These are phyloP conservation scores for Bjerkandera adusta DNA, from an alignment of 1,284 basidiomycete genomes.

Conservation along the genomic window DNA sequence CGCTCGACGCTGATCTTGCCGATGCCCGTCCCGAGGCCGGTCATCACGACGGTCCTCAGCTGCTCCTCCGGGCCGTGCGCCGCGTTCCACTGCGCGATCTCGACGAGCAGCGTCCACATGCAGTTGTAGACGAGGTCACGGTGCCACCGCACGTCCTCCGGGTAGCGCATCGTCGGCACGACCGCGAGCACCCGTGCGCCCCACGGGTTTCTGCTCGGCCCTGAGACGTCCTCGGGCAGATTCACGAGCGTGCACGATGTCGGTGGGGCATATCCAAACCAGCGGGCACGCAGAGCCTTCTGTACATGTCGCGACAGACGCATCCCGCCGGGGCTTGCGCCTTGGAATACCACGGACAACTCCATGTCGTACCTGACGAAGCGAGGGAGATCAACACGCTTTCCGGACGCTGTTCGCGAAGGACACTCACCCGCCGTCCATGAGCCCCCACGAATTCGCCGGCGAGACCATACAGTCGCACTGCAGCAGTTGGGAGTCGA, in stretches of 20 bases:
- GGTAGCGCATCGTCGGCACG: slow-evolving; percentile 28
- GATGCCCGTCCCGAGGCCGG: slow-evolving; percentile 21
- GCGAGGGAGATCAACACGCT: not conserved
- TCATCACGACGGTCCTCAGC: slow-evolving; percentile 19
- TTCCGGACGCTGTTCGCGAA: not conserved
- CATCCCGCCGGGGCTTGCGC: slow-evolving; percentile 3
- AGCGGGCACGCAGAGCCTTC: slow-evolving; percentile 20
- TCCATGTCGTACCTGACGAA: slow-evolving; percentile 19
- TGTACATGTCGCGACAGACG: slow-evolving; percentile 22
- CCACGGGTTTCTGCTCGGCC: slow-evolving; percentile 15
- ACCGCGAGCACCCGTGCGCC: slow-evolving; percentile 20
- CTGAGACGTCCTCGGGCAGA: slow-evolving; percentile 16
- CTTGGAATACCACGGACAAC: slow-evolving; percentile 12
- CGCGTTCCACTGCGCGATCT: slow-evolving; percentile 15
- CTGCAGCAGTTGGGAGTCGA: not conserved
- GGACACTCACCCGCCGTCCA: slow-evolving; percentile 21
- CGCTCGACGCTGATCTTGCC: slow-evolving; percentile 13
- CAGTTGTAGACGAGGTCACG: slow-evolving; percentile 28
- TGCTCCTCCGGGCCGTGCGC: slow-evolving; percentile 14
- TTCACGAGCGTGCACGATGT: slow-evolving; percentile 27
- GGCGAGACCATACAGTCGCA: slow-evolving; percentile 28
- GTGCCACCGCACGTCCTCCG: slow-evolving; percentile 23
- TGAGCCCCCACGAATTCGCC: slow-evolving; percentile 24
- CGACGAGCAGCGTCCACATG: slow-evolving; percentile 25
- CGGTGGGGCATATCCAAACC: slow-evolving; percentile 25